Evolutionary conservation across 2,329 filamentous ascomycete species (phyloP).

Genomic region (Cryphonectria nitschkei): DNA sequence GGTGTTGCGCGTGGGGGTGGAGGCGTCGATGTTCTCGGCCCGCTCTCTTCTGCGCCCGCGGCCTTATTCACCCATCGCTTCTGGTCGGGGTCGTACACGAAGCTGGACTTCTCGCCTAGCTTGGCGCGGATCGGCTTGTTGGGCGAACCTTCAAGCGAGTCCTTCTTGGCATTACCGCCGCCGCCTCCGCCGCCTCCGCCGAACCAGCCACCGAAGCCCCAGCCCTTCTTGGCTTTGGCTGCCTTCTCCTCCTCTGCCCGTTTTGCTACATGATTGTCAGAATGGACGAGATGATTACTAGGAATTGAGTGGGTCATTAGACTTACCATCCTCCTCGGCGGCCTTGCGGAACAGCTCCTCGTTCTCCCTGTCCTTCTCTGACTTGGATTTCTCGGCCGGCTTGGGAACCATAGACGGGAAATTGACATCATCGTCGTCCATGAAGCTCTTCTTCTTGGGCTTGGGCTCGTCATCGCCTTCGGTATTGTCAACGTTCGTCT

Average conservation of each 20-base stretch:
- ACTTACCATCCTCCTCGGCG: slow-evolving; percentile 73
- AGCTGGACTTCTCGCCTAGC: slow-evolving; percentile 88
- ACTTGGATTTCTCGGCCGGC: slow-evolving; percentile 62
- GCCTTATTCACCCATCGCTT: slow-evolving; percentile 99
- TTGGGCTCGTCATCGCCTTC: slow-evolving; percentile 54
- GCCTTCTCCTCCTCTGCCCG: slow-evolving; percentile 57
- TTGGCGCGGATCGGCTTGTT: slow-evolving; percentile 85
- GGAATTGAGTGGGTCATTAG: neutral
- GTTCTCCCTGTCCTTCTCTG: slow-evolving; percentile 76
- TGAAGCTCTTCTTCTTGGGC: slow-evolving; percentile 75
- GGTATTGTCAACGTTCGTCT: slow-evolving; percentile 47
- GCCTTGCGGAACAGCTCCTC: slow-evolving; percentile 85
- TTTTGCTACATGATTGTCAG: slow-evolving; percentile 54
- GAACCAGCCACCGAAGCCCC: slow-evolving; percentile 87
- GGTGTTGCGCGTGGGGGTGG: slow-evolving; percentile 73
- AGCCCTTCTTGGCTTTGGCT: slow-evolving; percentile 65
- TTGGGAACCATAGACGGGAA: slow-evolving; percentile 53
- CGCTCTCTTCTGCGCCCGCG: slow-evolving; percentile 65
- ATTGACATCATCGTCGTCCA: slow-evolving; percentile 82
- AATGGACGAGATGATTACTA: slow-evolving; percentile 29
- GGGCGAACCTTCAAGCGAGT: slow-evolving; percentile 52
- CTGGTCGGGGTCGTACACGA: slow-evolving; percentile 93
- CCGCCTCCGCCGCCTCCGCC: slow-evolving; percentile 55
- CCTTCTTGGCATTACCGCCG: slow-evolving; percentile 66
- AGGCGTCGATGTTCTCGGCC: slow-evolving; percentile 68